Base-by-base conservation (phyloP, 2,329 filamentous ascomycete genomes). In the Ceratocystis harringtonii region DNA sequence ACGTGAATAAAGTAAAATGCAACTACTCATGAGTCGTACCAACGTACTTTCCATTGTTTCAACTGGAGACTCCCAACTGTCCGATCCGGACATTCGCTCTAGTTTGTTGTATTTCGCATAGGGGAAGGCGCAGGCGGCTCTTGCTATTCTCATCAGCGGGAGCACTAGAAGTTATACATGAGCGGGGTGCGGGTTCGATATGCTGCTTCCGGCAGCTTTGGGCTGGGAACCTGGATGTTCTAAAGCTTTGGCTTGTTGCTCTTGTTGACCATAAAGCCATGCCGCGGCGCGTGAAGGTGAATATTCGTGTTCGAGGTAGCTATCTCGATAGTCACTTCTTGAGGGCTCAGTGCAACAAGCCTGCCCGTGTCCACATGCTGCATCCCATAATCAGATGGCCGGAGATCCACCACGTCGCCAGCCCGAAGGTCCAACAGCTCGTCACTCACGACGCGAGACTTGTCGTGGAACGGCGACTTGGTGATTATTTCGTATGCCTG, bases 341-440 rank as follows among this genome's bases (percentile, higher is more conserved):
- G 74, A 25, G 71, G 71, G 55, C 76, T 76, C 62, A 88, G 70
- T 30, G 77, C 76, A 15, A 85, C 74, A 68, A 89, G 73, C 52
- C 66, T 74, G 0, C 86, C 86, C 1, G 72, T 71, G 70, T 89
- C 86, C 69, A 78, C 80, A 71, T 84, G 78, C n/a, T 72, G 77
- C 63, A 75, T 78, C 5, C 85, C 86, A 57, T 81, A 80, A 71
- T 89, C 86, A 1, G 79, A 81, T 4, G 85, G 86, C 76, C 79
- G 84, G 30, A 88, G 73, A 71, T 79, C 75, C 2, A 90, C 81
- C 57, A 72, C 68, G 36, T 81, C 76, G 1, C 85, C 86, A 67
- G 74, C 76, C 62, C 74, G 73, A 68, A 89, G 48, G 36, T 58
- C 50, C 25, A 58, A 43, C 6, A 67, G 32, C 12, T 68, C 72